These are phyloP conservation scores for Candida dubliniensis DNA, from an alignment of 1,139 yeast species.

Conservation along the genomic window DNA sequence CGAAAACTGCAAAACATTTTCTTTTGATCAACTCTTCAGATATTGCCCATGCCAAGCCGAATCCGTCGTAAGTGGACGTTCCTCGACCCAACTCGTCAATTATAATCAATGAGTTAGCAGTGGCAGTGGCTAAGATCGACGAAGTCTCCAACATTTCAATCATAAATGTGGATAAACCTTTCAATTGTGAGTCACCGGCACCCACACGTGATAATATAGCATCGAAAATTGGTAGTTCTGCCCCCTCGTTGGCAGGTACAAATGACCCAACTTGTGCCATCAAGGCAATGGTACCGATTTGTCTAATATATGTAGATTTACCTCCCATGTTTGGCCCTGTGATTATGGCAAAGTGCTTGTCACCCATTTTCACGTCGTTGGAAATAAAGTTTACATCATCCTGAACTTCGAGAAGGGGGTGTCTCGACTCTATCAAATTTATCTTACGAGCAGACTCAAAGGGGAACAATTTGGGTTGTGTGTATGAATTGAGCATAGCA, in stretches of 20 bases:
- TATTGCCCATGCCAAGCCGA: slow-evolving; percentile 96
- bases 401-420: slow-evolving; percentile 91
- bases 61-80: slow-evolving; percentile 95
- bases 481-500: slow-evolving; percentile 73
- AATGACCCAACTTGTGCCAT: slow-evolving; percentile 94
- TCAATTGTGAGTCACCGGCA: slow-evolving; percentile 95
- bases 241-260: slow-evolving; percentile 58
- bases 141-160: slow-evolving; percentile 97
- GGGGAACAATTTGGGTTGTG: slow-evolving; percentile 64
- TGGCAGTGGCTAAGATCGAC: slow-evolving; percentile 83
- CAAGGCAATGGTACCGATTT: slow-evolving; percentile 83
- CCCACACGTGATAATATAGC: slow-evolving; percentile 96
- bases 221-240: slow-evolving; percentile 82
- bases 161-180: slow-evolving; percentile 97
- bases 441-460: slow-evolving; percentile 46
- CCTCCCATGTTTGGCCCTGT: slow-evolving; percentile 99
- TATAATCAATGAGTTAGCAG: slow-evolving; percentile 78
- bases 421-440: slow-evolving; percentile 71
- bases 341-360: slow-evolving; percentile 65
- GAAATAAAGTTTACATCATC: slow-evolving; percentile 86
- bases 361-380: slow-evolving; percentile 59
- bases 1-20: slow-evolving; percentile 82
- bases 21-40: slow-evolving; percentile 80
- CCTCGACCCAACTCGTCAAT: slow-evolving; percentile 97
- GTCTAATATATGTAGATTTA: slow-evolving; percentile 91